A percentile compares a stretch with the other conserved stretches of the same genome.
Conservation (phyloP, 345 rosid species). For the Conringia planisiliqua region DNA sequence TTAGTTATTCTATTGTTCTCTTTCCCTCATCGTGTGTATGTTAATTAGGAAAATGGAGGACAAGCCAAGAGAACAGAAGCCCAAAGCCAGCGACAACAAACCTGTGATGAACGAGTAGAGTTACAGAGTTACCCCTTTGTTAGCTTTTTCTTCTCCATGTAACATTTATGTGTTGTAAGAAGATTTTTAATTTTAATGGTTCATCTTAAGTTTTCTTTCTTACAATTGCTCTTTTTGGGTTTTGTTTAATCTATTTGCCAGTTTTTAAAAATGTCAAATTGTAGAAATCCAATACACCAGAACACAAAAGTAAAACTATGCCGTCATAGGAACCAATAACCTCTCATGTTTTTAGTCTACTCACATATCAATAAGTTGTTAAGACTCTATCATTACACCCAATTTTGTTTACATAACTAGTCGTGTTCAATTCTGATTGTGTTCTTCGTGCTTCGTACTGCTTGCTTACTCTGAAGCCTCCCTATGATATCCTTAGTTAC, state of each 20-base stretch:
- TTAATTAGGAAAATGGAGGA: conserved; percentile 78
- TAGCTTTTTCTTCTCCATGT: background rate
- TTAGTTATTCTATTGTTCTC: background rate
- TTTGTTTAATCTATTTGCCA: background rate
- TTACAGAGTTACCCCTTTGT: background rate
- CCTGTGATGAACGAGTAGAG: conserved; percentile 66
- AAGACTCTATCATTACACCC: background rate
- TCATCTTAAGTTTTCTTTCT: background rate
- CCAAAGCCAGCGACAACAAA: conserved; percentile 92
- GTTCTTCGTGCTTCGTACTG: background rate
- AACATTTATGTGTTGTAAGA: background rate
- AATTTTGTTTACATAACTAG: background rate
- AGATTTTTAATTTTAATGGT: background rate
- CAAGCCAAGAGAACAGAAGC: conserved; percentile 89
- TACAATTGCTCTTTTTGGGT: background rate
- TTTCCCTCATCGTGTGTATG: background rate
- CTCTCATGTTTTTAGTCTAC: background rate
- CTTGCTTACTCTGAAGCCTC: background rate
- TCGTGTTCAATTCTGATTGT: background rate
- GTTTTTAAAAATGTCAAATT: too few species aligned
- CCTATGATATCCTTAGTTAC: too few species aligned
- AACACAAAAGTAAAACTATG: background rate
- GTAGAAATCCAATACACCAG: background rate
- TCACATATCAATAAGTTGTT: background rate
- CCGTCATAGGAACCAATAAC: background rate